A percentile compares a stretch with the other conserved stretches of the same genome.
phyloP scores from a whole-genome alignment of 1,284 basidiomycete genomes.

The Waitea zeae region DNA sequence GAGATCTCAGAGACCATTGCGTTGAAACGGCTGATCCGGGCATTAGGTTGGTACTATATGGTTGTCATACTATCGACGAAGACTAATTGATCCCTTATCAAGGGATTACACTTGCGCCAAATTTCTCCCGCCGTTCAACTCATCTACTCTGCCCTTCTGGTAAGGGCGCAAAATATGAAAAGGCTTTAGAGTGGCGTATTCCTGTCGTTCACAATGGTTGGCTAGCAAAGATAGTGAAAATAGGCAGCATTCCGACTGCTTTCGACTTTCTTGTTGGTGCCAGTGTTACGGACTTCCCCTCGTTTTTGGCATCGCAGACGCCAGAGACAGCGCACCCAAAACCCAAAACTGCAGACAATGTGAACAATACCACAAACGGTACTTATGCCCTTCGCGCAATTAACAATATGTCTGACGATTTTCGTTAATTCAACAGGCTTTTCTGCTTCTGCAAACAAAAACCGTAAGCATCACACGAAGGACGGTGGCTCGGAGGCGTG shows the following conservation, averaged over 20 bases:
- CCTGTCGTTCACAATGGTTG: constrained; percentile 43
- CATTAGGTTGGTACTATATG: too few species aligned
- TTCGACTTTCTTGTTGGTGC: constrained; percentile 8
- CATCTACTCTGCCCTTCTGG: constrained; percentile 58
- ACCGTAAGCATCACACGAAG: too few species aligned
- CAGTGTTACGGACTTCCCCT: too few species aligned
- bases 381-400: neutral
- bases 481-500: too few species aligned
- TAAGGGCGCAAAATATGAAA: constrained; percentile 51
- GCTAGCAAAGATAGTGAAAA: constrained; percentile 34
- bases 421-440: neutral
- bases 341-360: neutral
- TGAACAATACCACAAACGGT: neutral
- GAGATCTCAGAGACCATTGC: constrained; percentile 44
- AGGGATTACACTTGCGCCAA: constrained; percentile 38
- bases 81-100: too few species aligned
- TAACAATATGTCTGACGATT: too few species aligned
- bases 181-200: constrained; percentile 53
- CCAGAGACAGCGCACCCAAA: neutral
- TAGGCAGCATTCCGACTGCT: constrained; percentile 22
- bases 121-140: constrained; percentile 42
- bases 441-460: too few species aligned
- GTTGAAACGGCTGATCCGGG: constrained; percentile 41
- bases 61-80: too few species aligned
- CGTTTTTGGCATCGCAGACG: too few species aligned